These are phyloP conservation scores for Schoenoplectus tabernaemontani DNA, from an alignment of 202 grass and related monocot genomes.

Conservation along the genomic window DNA sequence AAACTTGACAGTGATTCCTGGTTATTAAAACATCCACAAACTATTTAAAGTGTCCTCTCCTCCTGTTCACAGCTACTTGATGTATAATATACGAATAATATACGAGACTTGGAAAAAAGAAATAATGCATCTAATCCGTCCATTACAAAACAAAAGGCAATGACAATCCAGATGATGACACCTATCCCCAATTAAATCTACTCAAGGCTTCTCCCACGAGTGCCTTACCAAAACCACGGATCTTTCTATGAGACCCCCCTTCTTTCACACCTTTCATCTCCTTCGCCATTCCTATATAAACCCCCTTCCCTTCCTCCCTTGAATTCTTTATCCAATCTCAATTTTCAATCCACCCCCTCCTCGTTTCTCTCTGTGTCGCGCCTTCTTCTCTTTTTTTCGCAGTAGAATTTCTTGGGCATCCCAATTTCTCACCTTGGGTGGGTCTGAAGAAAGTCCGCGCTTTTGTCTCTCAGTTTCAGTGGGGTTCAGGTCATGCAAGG, in stretches of 20 bases:
- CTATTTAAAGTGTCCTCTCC: too few species aligned
- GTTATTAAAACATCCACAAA: too few species aligned
- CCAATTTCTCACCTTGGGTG: background rate
- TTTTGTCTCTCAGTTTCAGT: too few species aligned
- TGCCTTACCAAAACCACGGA: slow-evolving; percentile 34
- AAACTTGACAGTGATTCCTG: too few species aligned
- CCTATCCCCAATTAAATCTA: slow-evolving; percentile 9
- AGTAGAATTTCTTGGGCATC: slow-evolving; percentile 11
- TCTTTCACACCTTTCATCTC: background rate
- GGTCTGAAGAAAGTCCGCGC: too few species aligned
- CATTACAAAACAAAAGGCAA: slow-evolving; percentile 11
- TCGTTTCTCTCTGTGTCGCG: too few species aligned
- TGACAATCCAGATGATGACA: slow-evolving; percentile 23
- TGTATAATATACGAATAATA: too few species aligned
- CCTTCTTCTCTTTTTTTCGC: too few species aligned
- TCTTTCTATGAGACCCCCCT: slow-evolving; percentile 27
- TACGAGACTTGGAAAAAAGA: too few species aligned
- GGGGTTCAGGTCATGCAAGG: slow-evolving; percentile 11
- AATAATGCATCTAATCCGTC: too few species aligned
- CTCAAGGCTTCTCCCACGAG: slow-evolving; percentile 27
- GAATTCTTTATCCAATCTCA: slow-evolving; percentile 6
- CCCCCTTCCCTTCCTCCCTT: background rate
- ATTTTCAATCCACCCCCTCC: background rate
- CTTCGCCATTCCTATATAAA: slow-evolving; percentile 15
- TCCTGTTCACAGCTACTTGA: too few species aligned